Percentiles rank a stretch among this genome's conserved stretches.
Conservation (phyloP, 2,329 filamentous ascomycete genomes). For the Colletotrichum nymphaeae region DNA sequence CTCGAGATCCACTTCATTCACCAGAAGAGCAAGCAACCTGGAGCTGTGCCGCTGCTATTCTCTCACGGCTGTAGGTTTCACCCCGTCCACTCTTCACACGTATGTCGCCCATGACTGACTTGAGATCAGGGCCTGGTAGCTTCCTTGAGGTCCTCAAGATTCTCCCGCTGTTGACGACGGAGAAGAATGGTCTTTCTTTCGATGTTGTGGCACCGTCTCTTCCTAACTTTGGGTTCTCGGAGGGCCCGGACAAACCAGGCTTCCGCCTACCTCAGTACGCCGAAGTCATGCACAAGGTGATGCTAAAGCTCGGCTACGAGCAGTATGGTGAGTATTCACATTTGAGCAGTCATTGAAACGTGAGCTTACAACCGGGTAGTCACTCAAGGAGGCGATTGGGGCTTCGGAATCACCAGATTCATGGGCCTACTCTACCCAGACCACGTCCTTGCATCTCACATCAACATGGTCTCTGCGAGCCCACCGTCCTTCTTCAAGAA, state of each 20-base stretch:
- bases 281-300: slow-evolving; percentile 74
- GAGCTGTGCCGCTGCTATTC: slow-evolving; percentile 74
- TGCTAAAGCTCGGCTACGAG: slow-evolving; percentile 74
- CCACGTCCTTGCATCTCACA: slow-evolving; percentile 68
- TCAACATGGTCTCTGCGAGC: slow-evolving; percentile 64
- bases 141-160: slow-evolving; percentile 76
- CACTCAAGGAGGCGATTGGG: slow-evolving; percentile 79
- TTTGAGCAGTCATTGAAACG: slow-evolving; percentile 29
- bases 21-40: slow-evolving; percentile 59
- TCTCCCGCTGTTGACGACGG: slow-evolving; percentile 58
- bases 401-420: slow-evolving; percentile 71
- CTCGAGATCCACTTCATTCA: slow-evolving; percentile 75
- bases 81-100: background rate
- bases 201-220: slow-evolving; percentile 69
- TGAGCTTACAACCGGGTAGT: slow-evolving; percentile 43
- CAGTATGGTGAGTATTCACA: slow-evolving; percentile 58
- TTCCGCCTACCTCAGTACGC: slow-evolving; percentile 49
- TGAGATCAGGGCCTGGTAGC: slow-evolving; percentile 66
- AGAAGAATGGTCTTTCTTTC: slow-evolving; percentile 55
- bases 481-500: slow-evolving; percentile 62
- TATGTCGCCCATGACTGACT: background rate
- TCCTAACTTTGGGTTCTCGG: slow-evolving; percentile 66
- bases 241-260: slow-evolving; percentile 42
- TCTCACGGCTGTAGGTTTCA: slow-evolving; percentile 67
- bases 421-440: slow-evolving; percentile 70